phyloP scores from a whole-genome alignment of 345 rosid species.

The Microcos paniculata region DNA sequence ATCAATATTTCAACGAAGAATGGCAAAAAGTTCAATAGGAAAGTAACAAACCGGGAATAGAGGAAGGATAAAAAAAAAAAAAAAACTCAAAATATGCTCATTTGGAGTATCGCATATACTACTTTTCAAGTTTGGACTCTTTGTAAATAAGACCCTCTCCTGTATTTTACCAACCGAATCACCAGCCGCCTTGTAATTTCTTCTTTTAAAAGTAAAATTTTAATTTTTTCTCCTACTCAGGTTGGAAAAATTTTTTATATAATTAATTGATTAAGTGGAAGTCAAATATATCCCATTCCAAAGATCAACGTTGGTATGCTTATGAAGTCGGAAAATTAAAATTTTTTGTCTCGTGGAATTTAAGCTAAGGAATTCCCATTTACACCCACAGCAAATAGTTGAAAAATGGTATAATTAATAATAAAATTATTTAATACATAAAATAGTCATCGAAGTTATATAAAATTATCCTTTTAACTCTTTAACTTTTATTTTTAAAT shows the following conservation, averaged over 20 bases:
- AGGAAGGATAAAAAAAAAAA: too few species aligned
- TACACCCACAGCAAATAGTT: not conserved
- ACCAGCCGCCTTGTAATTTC: not conserved
- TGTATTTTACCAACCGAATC: not conserved
- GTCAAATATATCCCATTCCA: not conserved
- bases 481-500: too few species aligned
- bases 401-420: not conserved
- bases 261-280: not conserved
- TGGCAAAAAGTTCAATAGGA: too few species aligned
- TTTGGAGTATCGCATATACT: not conserved
- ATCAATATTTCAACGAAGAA: too few species aligned
- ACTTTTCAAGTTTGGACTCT: not conserved
- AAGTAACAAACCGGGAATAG: too few species aligned
- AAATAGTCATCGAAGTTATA: too few species aligned
- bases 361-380: not conserved
- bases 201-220: not conserved
- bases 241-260: too few species aligned
- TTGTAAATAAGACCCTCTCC: not conserved
- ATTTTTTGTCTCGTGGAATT: not conserved
- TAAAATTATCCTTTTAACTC: too few species aligned
- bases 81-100: too few species aligned
- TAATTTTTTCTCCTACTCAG: not conserved
- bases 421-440: too few species aligned
- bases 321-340: too few species aligned
- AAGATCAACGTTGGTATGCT: conserved; percentile 13